phyloP scores from a whole-genome alignment of 441 rosid species.

The Arabidopsis lyrata region DNA sequence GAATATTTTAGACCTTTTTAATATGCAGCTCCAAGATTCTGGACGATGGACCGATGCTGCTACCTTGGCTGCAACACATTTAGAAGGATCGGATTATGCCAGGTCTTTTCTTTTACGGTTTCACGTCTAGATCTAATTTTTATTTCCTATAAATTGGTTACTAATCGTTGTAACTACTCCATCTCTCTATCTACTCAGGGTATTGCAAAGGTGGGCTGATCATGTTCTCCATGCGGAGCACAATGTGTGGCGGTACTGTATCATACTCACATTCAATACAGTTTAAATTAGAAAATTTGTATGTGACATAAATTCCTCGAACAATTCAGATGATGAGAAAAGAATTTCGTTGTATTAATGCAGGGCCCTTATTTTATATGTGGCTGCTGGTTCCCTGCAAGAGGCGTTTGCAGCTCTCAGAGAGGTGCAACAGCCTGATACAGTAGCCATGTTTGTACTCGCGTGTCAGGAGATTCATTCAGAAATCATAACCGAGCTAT shows the following conservation, averaged over 20 bases:
- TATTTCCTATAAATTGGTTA: neutral
- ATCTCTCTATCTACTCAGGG: conserved; percentile 54
- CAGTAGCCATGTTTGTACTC: conserved; percentile 93
- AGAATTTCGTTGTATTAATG: conserved; percentile 23
- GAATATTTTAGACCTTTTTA: conserved; percentile 21
- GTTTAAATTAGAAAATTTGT: neutral
- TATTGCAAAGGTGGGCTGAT: conserved; percentile 92
- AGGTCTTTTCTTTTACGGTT: conserved; percentile 53
- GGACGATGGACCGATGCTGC: conserved; percentile 99
- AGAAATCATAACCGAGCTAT: conserved; percentile 51
- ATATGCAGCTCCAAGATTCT: conserved; percentile 94
- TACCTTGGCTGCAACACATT: conserved; percentile 94
- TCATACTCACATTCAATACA: conserved; percentile 26
- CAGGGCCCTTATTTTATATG: conserved; percentile 90
- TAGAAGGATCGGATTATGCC: conserved; percentile 97
- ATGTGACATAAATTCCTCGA: neutral
- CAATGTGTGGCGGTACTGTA: conserved; percentile 90
- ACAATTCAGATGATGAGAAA: conserved; percentile 11
- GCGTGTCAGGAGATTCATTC: conserved; percentile 84
- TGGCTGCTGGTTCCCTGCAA: conserved; percentile 91
- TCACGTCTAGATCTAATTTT: conserved; percentile 3
- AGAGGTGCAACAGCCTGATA: conserved; percentile 86
- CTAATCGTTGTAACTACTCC: conserved; percentile 17
- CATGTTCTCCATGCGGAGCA: conserved; percentile 81
- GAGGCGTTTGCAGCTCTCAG: conserved; percentile 89